These are phyloP conservation scores for Hansenula anomala DNA, from an alignment of 1,139 yeast genomes.

Conservation along the genomic window DNA sequence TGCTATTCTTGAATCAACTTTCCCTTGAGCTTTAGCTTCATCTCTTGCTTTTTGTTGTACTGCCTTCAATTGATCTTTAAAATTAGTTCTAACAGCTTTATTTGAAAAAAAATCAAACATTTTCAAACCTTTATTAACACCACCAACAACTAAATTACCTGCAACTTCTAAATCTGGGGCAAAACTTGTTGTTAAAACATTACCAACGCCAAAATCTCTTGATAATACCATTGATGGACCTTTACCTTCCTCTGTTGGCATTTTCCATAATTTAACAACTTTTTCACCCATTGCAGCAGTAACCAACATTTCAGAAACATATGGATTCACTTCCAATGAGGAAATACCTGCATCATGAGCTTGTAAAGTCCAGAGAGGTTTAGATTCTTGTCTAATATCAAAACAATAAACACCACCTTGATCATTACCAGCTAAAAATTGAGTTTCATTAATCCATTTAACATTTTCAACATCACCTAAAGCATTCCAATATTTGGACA, in stretches of 20 bases:
- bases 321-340: constrained; percentile 64
- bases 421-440: constrained; percentile 88
- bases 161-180: constrained; percentile 87
- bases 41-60: constrained; percentile 54
- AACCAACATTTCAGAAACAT: constrained; percentile 68
- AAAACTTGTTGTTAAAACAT: constrained; percentile 77
- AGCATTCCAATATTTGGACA: constrained; percentile 62
- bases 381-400: constrained; percentile 66
- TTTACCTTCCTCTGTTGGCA: constrained; percentile 34
- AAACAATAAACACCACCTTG: constrained; percentile 86
- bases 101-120: constrained; percentile 92
- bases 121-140: constrained; percentile 78
- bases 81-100: constrained; percentile 66
- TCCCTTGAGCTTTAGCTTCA: constrained; percentile 59
- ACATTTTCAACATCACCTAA: constrained; percentile 76
- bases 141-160: constrained; percentile 83
- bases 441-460: constrained; percentile 64
- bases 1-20: constrained; percentile 68
- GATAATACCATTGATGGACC: constrained; percentile 89
- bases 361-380: constrained; percentile 90
- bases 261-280: constrained; percentile 82
- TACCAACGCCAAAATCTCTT: constrained; percentile 93
- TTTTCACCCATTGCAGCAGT: constrained; percentile 94
- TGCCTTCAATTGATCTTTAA: constrained; percentile 50
- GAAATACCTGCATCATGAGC: constrained; percentile 97